Percentiles rank a stretch among this genome's conserved stretches.
These are phyloP conservation scores for Trichosporon inkin DNA, from an alignment of 1,284 basidiomycete species.

Conservation along the genomic window DNA sequence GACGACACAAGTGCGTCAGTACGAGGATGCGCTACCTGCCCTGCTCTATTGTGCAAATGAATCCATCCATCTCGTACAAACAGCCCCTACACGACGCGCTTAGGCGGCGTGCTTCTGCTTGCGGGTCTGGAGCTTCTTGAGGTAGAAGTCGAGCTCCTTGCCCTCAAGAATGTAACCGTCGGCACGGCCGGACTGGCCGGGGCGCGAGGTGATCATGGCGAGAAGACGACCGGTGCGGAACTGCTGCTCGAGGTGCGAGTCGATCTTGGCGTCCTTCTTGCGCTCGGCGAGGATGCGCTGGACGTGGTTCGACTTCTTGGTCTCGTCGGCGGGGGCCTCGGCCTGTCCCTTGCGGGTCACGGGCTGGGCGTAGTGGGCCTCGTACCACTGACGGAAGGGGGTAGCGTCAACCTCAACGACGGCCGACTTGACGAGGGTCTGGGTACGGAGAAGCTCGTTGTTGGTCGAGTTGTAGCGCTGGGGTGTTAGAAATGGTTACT, in stretches of 20 bases:
- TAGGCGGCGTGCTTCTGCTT: conserved; percentile 79
- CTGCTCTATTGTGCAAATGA: conserved; percentile 16
- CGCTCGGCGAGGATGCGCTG: conserved; percentile 78
- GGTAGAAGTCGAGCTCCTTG: conserved; percentile 94
- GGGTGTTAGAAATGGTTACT: conserved; percentile 12
- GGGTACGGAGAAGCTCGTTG: conserved; percentile 97
- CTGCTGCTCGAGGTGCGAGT: conserved; percentile 68
- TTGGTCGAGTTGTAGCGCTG: conserved; percentile 96
- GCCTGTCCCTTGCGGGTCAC: conserved; percentile 67
- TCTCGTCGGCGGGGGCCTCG: conserved; percentile 54
- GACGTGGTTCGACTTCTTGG: conserved; percentile 83
- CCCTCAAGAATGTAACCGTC: conserved; percentile 96
- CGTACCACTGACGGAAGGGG: conserved; percentile 98
- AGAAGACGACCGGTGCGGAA: conserved; percentile 56
- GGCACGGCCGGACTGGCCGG: conserved; percentile 86
- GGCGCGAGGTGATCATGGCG: conserved; percentile 83
- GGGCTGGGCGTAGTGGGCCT: conserved; percentile 89
- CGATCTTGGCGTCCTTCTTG: conserved; percentile 90
- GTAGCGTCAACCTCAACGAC: conserved; percentile 95
- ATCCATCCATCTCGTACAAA: conserved; percentile 33
- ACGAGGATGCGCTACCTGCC: background rate
- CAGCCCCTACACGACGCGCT: conserved; percentile 20
- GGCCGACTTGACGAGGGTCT: conserved; percentile 91
- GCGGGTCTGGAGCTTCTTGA: conserved; percentile 82
- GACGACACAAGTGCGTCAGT: too few relatives aligned